Conservation (phyloP, 495 filamentous ascomycete species). For the Mycothermus thermophilus region DNA sequence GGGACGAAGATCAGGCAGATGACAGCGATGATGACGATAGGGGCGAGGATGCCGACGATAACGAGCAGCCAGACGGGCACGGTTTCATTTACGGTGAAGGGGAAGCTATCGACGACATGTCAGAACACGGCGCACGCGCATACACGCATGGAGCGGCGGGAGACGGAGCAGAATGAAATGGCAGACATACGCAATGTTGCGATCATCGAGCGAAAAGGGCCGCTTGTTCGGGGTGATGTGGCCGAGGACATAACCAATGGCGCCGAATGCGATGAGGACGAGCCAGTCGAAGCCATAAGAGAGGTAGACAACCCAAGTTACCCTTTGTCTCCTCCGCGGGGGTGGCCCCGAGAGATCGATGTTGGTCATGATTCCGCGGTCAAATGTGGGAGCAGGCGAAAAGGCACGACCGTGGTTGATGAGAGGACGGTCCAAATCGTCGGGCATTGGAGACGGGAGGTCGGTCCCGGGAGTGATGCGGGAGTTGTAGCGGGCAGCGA, state of each 20-base stretch:
- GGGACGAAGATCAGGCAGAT: constrained; percentile 57
- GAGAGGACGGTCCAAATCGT: constrained; percentile 19
- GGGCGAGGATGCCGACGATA: constrained; percentile 42
- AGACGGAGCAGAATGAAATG: background rate
- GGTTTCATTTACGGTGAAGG: constrained; percentile 59
- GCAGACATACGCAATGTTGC: constrained; percentile 29
- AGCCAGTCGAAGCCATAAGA: constrained; percentile 38
- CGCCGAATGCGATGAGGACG: constrained; percentile 26
- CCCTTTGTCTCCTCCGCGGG: constrained; percentile 12
- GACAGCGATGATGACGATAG: constrained; percentile 51
- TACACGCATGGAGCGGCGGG: background rate
- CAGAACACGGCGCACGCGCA: too few relatives aligned
- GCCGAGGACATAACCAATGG: constrained; percentile 32
- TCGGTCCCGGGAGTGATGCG: background rate
- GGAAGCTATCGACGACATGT: constrained; percentile 43
- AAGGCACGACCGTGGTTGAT: constrained; percentile 13
- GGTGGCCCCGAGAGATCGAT: constrained; percentile 5
- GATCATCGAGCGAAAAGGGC: constrained; percentile 34
- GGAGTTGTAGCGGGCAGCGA: too few relatives aligned
- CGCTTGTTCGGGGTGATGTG: constrained; percentile 43
- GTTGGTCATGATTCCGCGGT: constrained; percentile 12
- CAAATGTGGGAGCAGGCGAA: constrained; percentile 11
- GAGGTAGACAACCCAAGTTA: constrained; percentile 18
- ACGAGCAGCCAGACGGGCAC: constrained; percentile 47
- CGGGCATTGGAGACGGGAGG: constrained; percentile 15